A percentile compares a stretch with the other conserved stretches of the same genome.
These are phyloP conservation scores for Phytopythium boreale DNA, from an alignment of 352 stramenopile species.

Conservation along the genomic window DNA sequence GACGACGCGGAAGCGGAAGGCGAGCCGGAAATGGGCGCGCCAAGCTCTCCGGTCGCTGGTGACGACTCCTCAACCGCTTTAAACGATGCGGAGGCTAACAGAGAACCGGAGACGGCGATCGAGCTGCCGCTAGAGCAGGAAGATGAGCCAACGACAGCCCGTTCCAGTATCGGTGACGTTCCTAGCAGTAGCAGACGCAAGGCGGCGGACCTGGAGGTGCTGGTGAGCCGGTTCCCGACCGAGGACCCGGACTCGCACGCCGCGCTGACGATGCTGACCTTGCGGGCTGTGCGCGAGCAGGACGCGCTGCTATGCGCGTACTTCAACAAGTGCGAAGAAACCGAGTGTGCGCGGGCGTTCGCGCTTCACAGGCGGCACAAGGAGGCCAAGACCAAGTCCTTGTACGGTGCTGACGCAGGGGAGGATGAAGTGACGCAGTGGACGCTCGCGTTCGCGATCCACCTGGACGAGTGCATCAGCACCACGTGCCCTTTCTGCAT, in stretches of 20 bases:
- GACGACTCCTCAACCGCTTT: neutral
- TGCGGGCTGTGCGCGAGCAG: slow-evolving; percentile 27
- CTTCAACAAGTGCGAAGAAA: slow-evolving; percentile 27
- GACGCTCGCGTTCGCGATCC: slow-evolving; percentile 20
- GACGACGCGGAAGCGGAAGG: no score
- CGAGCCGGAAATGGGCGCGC: neutral
- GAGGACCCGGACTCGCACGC: slow-evolving; percentile 18
- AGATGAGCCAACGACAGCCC: neutral
- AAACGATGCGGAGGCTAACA: neutral
- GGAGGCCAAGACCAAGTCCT: slow-evolving; percentile 4
- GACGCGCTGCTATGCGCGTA: slow-evolving; percentile 39
- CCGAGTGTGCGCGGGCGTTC: slow-evolving; percentile 18
- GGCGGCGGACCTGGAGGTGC: slow-evolving; percentile 19
- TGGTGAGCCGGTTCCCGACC: slow-evolving; percentile 31
- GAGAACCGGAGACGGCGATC: neutral
- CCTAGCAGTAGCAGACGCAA: slow-evolving; percentile 3
- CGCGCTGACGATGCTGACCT: slow-evolving; percentile 22
- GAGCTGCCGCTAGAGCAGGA: neutral
- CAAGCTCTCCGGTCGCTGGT: neutral
- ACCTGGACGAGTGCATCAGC: slow-evolving; percentile 25
- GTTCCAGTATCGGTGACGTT: neutral
- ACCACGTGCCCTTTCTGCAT: slow-evolving; percentile 41
- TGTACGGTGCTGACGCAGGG: neutral
- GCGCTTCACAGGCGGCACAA: slow-evolving; percentile 39
- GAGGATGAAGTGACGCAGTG: slow-evolving; percentile 9